Evolutionary conservation across 257 asterid genomes (phyloP).

Genomic region (Nyctanthes arbortristis): DNA sequence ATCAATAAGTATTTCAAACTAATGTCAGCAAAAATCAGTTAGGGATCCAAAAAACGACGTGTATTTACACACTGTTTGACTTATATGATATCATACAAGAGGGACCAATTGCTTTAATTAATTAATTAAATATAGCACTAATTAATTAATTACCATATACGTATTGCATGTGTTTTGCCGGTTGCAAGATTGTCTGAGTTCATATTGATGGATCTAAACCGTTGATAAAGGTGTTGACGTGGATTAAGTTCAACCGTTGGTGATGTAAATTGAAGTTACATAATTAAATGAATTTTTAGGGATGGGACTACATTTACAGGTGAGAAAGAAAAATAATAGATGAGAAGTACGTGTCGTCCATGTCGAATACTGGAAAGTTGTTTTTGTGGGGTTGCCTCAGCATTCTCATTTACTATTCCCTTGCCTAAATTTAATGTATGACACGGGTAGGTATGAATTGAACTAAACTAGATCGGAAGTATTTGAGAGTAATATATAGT

Average conservation of each 20-base stretch:
- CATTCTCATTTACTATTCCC: too few relatives aligned
- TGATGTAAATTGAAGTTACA: slow-evolving; percentile 5
- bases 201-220: background rate
- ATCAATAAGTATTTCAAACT: background rate
- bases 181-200: slow-evolving; percentile 7
- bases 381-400: background rate
- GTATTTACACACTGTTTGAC: background rate
- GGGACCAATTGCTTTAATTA: slow-evolving; percentile 27
- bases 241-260: slow-evolving; percentile 22
- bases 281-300: slow-evolving; percentile 12
- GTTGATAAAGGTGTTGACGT: slow-evolving; percentile 16
- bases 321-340: slow-evolving; percentile 24
- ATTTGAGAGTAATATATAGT: too few relatives aligned
- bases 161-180: slow-evolving; percentile 24
- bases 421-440: too few relatives aligned
- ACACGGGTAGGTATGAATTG: background rate
- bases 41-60: background rate
- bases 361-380: slow-evolving; percentile 13
- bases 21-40: background rate
- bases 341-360: slow-evolving; percentile 32
- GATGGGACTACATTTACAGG: too few relatives aligned
- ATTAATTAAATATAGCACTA: slow-evolving; percentile 25
- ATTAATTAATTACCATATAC: slow-evolving; percentile 18
- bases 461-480: too few relatives aligned
- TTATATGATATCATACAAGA: background rate